phyloP scores from a whole-genome alignment of 75 land plant species.

The Chamaecyparis obtusa region DNA sequence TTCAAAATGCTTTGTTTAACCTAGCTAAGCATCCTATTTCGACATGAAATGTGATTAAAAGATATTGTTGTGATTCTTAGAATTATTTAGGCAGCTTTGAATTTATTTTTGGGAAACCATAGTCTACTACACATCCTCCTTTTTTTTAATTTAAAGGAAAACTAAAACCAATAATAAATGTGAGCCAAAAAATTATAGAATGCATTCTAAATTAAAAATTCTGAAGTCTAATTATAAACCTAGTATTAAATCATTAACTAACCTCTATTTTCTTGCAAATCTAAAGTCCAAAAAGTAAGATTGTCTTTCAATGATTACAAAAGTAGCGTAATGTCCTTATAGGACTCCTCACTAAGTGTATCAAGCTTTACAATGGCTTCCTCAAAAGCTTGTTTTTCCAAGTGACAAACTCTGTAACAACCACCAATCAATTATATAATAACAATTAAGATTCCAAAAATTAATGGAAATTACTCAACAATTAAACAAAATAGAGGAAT shows the following conservation, averaged over 20 bases:
- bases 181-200: too few relatives aligned
- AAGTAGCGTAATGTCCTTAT: slow-evolving; percentile 94
- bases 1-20: too few relatives aligned
- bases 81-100: background rate
- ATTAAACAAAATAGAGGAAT: background rate
- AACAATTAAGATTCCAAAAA: background rate
- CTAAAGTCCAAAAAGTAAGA: slow-evolving; percentile 96
- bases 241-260: background rate
- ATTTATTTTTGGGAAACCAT: background rate
- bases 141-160: background rate
- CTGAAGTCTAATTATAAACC: background rate
- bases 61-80: too few relatives aligned
- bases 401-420: slow-evolving; percentile 79
- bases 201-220: background rate
- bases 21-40: too few relatives aligned
- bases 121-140: background rate
- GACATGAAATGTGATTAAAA: too few relatives aligned
- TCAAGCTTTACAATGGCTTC: slow-evolving; percentile 97
- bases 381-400: slow-evolving; percentile 97
- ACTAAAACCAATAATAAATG: background rate
- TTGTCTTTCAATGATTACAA: slow-evolving; percentile 96
- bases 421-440: background rate
- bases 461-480: background rate
- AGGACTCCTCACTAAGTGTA: slow-evolving; percentile 90
- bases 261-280: slow-evolving; percentile 95